A percentile compares a stretch with the other conserved stretches of the same genome.
Evolutionary conservation across 768 basidiomycete genomes (phyloP).

Genomic region (Phanerochaete carnosa): DNA sequence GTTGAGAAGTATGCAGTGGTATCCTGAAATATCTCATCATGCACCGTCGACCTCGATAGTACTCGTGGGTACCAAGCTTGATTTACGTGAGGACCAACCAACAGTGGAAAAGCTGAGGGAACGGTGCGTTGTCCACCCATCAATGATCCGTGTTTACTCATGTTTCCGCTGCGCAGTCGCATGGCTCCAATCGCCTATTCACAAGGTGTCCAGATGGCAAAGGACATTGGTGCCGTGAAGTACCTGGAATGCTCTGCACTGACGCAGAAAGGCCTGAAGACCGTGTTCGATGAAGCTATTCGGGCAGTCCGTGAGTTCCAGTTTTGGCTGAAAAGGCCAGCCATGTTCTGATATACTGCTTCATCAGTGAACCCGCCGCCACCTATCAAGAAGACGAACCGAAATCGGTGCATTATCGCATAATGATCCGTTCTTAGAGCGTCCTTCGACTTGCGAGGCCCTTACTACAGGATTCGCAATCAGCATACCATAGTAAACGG

Average conservation of each 20-base stretch:
- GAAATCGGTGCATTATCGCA: conserved; percentile 68
- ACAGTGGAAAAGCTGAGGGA: conserved; percentile 94
- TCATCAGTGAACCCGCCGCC: conserved; percentile 72
- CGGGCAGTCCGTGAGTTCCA: conserved; percentile 82
- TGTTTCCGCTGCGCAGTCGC: conserved; percentile 47
- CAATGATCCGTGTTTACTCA: conserved; percentile 5
- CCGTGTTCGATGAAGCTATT: conserved; percentile 98
- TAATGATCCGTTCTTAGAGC: conserved; percentile 32
- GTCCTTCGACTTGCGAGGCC: conserved; percentile 11
- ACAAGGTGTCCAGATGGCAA: conserved; percentile 86
- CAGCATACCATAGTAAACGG: conserved; percentile 50
- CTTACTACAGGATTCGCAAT: conserved; percentile 17
- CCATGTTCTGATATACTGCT: not conserved
- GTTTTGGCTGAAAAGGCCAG: not conserved
- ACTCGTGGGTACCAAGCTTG: conserved; percentile 95
- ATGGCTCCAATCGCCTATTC: conserved; percentile 94
- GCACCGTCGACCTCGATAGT: conserved; percentile 92
- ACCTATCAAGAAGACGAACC: conserved; percentile 51
- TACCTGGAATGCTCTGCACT: conserved; percentile 95
- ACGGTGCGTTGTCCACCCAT: conserved; percentile 47
- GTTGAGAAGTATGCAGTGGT: conserved; percentile 57
- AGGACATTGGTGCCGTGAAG: conserved; percentile 94
- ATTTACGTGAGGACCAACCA: conserved; percentile 90
- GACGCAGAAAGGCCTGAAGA: conserved; percentile 98
- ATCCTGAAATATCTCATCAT: conserved; percentile 96